These are phyloP conservation scores for Xylariaceae sp. DNA, from an alignment of 2,329 filamentous ascomycete species.

Conservation along the genomic window DNA sequence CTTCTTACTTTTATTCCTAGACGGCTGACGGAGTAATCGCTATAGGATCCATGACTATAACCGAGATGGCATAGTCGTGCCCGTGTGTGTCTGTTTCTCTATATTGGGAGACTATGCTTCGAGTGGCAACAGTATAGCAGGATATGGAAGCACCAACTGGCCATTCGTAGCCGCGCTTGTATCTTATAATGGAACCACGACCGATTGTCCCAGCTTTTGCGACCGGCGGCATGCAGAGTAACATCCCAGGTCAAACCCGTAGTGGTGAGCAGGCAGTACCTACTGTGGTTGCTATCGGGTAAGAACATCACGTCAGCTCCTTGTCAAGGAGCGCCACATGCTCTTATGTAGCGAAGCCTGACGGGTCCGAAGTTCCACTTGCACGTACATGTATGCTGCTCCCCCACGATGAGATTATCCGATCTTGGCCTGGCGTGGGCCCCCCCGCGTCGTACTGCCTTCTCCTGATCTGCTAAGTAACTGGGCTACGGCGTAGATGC, in stretches of 20 bases:
- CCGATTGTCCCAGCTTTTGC: slow-evolving; percentile 12
- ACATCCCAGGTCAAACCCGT: slow-evolving; percentile 1
- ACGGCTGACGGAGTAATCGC: slow-evolving; percentile 11
- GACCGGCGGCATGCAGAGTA: slow-evolving; percentile 18
- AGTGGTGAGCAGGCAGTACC: slow-evolving; percentile 14
- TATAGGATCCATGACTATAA: slow-evolving; percentile 13
- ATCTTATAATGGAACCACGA: slow-evolving; percentile 16
- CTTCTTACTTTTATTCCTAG: background rate
- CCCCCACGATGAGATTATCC: slow-evolving; percentile 31
- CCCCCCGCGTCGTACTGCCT: slow-evolving; percentile 21
- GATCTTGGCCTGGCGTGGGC: slow-evolving; percentile 26
- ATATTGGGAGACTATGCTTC: slow-evolving; percentile 12
- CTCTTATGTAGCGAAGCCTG: slow-evolving; percentile 21
- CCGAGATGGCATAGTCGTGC: slow-evolving; percentile 7
- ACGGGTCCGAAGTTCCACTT: slow-evolving; percentile 18
- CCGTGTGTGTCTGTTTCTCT: slow-evolving; percentile 7
- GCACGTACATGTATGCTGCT: too few relatives aligned
- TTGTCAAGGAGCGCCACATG: slow-evolving; percentile 17
- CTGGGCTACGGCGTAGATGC: slow-evolving; percentile 22
- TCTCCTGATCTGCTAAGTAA: slow-evolving; percentile 22
- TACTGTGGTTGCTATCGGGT: slow-evolving; percentile 24
- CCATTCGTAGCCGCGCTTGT: slow-evolving; percentile 19
- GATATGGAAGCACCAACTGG: slow-evolving; percentile 13
- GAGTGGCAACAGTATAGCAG: slow-evolving; percentile 15
- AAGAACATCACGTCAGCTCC: slow-evolving; percentile 27